Evolutionary conservation across 2,329 filamentous ascomycete species (phyloP), one percentile per base, ranked within the genome.

Genomic region (Sphaerulina populicola): DNA sequence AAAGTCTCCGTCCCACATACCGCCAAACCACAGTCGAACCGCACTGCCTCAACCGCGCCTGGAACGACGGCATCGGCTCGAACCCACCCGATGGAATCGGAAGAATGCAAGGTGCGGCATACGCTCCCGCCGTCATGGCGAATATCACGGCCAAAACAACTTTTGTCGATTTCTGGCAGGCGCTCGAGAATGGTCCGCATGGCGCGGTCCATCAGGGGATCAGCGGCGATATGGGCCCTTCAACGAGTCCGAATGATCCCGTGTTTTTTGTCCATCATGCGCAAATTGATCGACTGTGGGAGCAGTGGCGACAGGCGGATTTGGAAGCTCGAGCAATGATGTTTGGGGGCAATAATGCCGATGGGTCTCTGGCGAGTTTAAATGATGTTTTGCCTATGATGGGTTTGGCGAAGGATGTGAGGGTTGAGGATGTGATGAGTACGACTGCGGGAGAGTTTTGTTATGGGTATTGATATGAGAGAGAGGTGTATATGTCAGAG

Each of bases 201-300:
- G 54, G 57, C 46, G 54, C 56, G 12, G 60, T 64, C 12, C 62
- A 56, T 3, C 56, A 55, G 9, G 52, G 52, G 27, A 57, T 65
- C n/a, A 53, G 47, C 9, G 62, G 60, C 9, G 58, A 63, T 39
- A 57, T 61, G 35, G 47, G 55, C 35, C 53, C 61, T 8, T 55
- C 58, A 39, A 60, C 58, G 7, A 57, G 58, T 15, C 59, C 62
- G 27, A 53, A 60, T 42, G 59, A 62, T 48, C 59, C 61, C 3
- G 31, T 64, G 6, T 62, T 62, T 49, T 64, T 59, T 53, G 51
- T 62, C n/a, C 61, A 64, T 47, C 61, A 64, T 46, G 55, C 58
- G 3, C 55, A 59, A 53, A 47, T 62, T 14, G 61, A 64, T 43
- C 42, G 56, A 11, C 31, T 62, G 12, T 63, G 57, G 59, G 62